Evolutionary conservation across 2,329 filamentous ascomycete genomes (phyloP).

Genomic region (Hypoxylon sp.): DNA sequence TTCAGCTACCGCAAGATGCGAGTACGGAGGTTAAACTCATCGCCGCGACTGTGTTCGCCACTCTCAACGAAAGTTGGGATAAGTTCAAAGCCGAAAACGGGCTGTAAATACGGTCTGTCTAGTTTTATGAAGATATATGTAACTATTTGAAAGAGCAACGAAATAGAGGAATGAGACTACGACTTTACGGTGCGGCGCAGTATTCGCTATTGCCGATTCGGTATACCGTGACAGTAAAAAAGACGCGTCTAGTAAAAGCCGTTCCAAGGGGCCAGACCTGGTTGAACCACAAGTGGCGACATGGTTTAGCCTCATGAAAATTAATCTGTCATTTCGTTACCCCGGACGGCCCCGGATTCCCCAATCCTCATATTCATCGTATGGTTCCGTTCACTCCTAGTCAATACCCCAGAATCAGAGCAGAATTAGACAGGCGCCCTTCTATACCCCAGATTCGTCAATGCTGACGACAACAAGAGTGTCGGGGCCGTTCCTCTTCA

Average conservation of each 20-base stretch:
- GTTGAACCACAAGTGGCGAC: conserved; percentile 19
- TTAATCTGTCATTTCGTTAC: conserved; percentile 12
- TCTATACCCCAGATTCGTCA: neutral
- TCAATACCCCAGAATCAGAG: conserved; percentile 5
- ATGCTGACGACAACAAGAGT: neutral
- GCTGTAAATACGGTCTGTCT: conserved; percentile 59
- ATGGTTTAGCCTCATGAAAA: neutral
- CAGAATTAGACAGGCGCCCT: neutral
- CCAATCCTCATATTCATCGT: conserved; percentile 12
- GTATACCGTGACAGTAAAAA: conserved; percentile 11
- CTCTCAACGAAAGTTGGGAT: conserved; percentile 80
- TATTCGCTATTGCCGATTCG: conserved; percentile 18
- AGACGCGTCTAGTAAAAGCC: conserved; percentile 10
- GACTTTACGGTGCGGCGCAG: conserved; percentile 31
- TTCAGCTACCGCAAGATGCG: conserved; percentile 74
- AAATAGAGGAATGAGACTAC: conserved; percentile 42
- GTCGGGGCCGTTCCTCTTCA: conserved; percentile 1
- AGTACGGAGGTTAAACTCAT: conserved; percentile 77
- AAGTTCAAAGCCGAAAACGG: conserved; percentile 80
- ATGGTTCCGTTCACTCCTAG: conserved; percentile 15
- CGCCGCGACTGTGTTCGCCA: conserved; percentile 75
- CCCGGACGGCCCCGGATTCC: conserved; percentile 12
- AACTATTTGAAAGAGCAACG: conserved; percentile 18
- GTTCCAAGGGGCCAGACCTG: neutral
- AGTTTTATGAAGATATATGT: conserved; percentile 19